phyloP scores from a whole-genome alignment of 352 stramenopile genomes.

The Phytopythium delawarense region DNA sequence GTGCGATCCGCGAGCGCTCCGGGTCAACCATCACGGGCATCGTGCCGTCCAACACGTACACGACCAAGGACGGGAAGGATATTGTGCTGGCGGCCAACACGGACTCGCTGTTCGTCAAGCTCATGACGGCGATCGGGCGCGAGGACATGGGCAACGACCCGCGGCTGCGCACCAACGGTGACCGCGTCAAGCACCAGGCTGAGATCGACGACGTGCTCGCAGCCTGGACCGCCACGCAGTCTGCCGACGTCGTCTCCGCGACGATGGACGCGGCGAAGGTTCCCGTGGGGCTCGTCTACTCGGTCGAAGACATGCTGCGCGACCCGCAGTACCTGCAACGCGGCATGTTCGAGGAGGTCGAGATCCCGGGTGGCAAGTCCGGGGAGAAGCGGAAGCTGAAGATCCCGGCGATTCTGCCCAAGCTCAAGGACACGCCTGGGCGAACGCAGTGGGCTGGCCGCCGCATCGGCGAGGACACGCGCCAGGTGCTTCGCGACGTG shows the following conservation, averaged over 20 bases:
- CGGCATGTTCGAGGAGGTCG: conserved; percentile 70
- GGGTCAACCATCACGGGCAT: conserved; percentile 87
- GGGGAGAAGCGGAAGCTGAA: conserved; percentile 34
- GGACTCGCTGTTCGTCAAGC: conserved; percentile 73
- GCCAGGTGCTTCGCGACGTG: conserved; percentile 49
- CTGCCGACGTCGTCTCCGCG: conserved; percentile 39
- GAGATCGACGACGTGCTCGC: conserved; percentile 64
- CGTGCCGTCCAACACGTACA: conserved; percentile 86
- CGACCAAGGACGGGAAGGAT: conserved; percentile 75
- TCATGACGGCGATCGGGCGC: conserved; percentile 70
- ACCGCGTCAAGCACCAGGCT: conserved; percentile 51
- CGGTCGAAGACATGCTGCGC: conserved; percentile 72
- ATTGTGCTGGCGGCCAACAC: conserved; percentile 86
- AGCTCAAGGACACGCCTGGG: conserved; percentile 58
- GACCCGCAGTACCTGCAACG: conserved; percentile 73
- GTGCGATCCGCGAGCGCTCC: conserved; percentile 74
- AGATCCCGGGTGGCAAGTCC: conserved; percentile 30
- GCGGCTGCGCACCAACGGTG: conserved; percentile 65
- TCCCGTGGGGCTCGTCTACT: conserved; percentile 74
- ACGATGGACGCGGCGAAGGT: conserved; percentile 56
- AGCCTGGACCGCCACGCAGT: conserved; percentile 44
- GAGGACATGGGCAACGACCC: conserved; percentile 47
- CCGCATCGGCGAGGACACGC: conserved; percentile 71
- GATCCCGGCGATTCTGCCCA: conserved; percentile 74
- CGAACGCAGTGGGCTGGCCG: conserved; percentile 56